These are phyloP conservation scores for Odontarrhena argentea DNA, from an alignment of 345 rosid genomes.

Conservation along the genomic window DNA sequence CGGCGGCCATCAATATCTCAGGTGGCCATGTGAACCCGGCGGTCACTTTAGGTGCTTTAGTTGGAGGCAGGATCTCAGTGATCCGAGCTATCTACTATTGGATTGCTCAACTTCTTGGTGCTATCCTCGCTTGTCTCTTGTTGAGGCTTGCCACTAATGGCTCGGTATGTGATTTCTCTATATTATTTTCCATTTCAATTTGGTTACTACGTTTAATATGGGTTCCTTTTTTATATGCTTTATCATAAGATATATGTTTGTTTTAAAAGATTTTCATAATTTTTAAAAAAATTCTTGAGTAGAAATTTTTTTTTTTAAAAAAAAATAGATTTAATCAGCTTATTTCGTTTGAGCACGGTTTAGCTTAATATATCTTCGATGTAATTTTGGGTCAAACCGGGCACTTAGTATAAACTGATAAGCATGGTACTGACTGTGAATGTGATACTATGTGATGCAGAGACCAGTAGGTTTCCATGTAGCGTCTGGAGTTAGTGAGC, in stretches of 20 bases:
- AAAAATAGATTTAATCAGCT: background rate
- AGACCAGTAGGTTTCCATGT: constrained; percentile 64
- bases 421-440: constrained; percentile 6
- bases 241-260: too few relatives aligned
- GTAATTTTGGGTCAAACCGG: background rate
- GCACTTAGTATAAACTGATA: background rate
- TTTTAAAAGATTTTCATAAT: too few relatives aligned
- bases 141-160: constrained; percentile 65
- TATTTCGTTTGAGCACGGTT: background rate
- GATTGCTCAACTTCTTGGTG: constrained; percentile 77
- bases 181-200: background rate
- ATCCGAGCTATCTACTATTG: constrained; percentile 65
- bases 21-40: constrained; percentile 88
- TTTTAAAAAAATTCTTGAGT: too few relatives aligned
- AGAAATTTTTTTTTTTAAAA: background rate
- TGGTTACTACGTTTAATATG: background rate
- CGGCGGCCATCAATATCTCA: constrained; percentile 63
- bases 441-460: constrained; percentile 42
- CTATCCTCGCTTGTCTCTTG: constrained; percentile 61
- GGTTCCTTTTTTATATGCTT: background rate
- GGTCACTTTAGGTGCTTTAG: constrained; percentile 64
- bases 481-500: constrained; percentile 53
- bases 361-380: background rate
- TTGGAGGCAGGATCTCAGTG: constrained; percentile 68
- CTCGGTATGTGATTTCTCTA: constrained; percentile 47